Evolutionary conservation across 148 eudicot genomes (phyloP).

Genomic region (Fagopyrum esculentum): DNA sequence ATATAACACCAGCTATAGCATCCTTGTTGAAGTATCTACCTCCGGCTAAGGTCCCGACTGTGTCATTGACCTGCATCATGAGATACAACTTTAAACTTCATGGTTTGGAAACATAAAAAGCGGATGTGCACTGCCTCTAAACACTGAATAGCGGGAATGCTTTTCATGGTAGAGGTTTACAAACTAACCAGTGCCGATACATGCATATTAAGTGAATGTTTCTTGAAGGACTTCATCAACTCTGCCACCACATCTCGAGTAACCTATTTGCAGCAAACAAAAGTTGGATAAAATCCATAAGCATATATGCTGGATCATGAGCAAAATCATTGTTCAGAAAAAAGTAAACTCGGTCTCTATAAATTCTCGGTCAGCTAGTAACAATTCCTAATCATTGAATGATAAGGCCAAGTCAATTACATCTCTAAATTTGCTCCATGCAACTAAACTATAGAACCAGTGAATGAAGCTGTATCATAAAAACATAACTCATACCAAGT

Average conservation of each 20-base stretch:
- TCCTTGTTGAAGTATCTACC: constrained; percentile 56
- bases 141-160: neutral
- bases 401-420: neutral
- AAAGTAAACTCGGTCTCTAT: neutral
- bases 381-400: neutral
- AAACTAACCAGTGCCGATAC: constrained; percentile 57
- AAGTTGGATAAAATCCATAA: neutral
- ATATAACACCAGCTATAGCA: constrained; percentile 52
- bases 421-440: neutral
- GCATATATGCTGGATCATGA: neutral
- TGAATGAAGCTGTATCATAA: neutral
- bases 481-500: neutral
- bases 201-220: constrained; percentile 51
- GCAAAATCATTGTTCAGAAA: neutral
- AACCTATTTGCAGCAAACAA: constrained; percentile 31
- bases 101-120: neutral
- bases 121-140: neutral
- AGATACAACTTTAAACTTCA: neutral
- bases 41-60: constrained; percentile 78
- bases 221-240: constrained; percentile 45
- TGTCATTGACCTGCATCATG: constrained; percentile 55
- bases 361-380: neutral
- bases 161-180: neutral
- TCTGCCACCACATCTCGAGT: constrained; percentile 64
- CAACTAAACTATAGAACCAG: neutral